Percentiles rank a stretch among this genome's conserved stretches.
phyloP scores from a whole-genome alignment of 2,329 filamentous ascomycete species.

The Sarocladiaceae sp. region DNA sequence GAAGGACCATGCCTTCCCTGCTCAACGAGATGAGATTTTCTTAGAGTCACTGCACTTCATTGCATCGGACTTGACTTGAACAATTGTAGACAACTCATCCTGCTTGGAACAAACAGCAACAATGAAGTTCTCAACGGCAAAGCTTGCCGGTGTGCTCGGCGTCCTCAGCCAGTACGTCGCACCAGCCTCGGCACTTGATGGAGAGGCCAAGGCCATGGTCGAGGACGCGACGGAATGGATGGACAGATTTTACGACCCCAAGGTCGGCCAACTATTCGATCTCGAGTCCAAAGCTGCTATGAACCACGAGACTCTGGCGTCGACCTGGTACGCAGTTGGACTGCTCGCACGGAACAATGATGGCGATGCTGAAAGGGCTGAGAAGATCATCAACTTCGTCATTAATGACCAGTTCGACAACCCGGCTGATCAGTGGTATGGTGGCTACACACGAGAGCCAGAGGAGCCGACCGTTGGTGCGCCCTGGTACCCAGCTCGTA shows the following conservation, averaged over 20 bases:
- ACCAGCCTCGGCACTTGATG: conserved; percentile 13
- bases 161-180: background rate
- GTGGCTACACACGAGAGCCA: conserved; percentile 48
- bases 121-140: background rate
- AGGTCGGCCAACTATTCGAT: conserved; percentile 49
- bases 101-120: no score
- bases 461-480: conserved; percentile 56
- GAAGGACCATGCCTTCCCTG: no score
- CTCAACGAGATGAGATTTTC: no score
- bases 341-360: conserved; percentile 50
- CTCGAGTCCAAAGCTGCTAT: conserved; percentile 39
- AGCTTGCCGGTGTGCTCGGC: background rate
- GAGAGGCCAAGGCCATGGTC: conserved; percentile 34
- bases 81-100: no score
- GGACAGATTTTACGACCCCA: conserved; percentile 50
- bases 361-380: conserved; percentile 44
- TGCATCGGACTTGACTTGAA: no score
- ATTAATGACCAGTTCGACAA: conserved; percentile 49
- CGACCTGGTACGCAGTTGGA: conserved; percentile 56
- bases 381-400: conserved; percentile 49
- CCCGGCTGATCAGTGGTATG: conserved; percentile 50
- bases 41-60: no score
- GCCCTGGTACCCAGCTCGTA: conserved; percentile 41
- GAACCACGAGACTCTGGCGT: conserved; percentile 52
- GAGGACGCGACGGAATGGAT: conserved; percentile 51